Base-by-base conservation (phyloP, 2,329 filamentous ascomycete species). In the Ophiostoma sp. region DNA sequence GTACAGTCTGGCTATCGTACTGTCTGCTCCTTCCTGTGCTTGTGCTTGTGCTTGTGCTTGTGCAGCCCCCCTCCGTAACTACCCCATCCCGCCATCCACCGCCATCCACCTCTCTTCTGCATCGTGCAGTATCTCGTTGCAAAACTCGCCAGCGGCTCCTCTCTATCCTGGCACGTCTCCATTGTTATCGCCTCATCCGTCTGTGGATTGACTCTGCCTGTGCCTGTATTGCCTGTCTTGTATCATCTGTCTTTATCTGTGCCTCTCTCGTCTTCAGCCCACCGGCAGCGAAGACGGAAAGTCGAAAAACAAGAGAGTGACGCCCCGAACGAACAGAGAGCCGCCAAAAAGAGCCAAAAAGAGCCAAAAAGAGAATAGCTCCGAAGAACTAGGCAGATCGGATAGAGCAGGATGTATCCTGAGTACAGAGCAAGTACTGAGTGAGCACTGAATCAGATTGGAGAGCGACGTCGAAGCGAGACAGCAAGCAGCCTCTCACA, bases 61-160 rank as follows among this genome's bases (percentile, higher is more conserved):
- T 62, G 57, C 15, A 2, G 23, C 17, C 44, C 44, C 44, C 44
- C 17, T 27, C 8, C 27, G 10, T 57, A 41, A 11, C 39, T 41
- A 7, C 48, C 48, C 48, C 48, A 52, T 52, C 48, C 39, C 39
- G 13, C 39, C 39, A 41, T 2, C 39, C 39, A 41, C 39, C 36
- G 10, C 36, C 33, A 62, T 23, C 68, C 27, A 44, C 64, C 66
- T 67, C 66, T 52, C 67, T 70, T 67, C 67, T 66, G 66, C 69
- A 68, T 70, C 57, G 35, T 39, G 20, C 62, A 15, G 33, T 62
- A 54, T 64, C 39, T 70, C 60, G 65, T 67, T 41, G 41, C 36
- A 20, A 65, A 17, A 65, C 62, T 65, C 41, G 41, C 20, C 68
- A 54, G 20, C 31, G 20, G n/a, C 65, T 69, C 67, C 33, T 39